A percentile compares a stretch with the other conserved stretches of the same genome.
Evolutionary conservation across 1,139 yeast species (phyloP).

Genomic region (Yamadazyma pseudoaaseri): DNA sequence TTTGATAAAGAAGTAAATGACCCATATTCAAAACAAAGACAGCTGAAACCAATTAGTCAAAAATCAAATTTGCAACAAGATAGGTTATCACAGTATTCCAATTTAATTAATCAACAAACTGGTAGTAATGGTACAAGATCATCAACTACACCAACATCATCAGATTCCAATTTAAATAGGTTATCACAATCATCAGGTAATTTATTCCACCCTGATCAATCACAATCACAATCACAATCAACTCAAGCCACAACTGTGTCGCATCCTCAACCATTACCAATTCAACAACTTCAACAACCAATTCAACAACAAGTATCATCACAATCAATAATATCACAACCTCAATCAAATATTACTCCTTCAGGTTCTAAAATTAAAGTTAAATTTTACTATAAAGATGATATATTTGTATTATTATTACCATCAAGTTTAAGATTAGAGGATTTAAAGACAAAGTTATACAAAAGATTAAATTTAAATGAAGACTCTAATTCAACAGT

Average conservation of each 20-base stretch:
- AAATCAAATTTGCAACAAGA: slow-evolving; percentile 45
- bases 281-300: slow-evolving; percentile 9
- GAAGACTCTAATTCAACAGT: slow-evolving; percentile 10
- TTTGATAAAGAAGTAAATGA: slow-evolving; percentile 48
- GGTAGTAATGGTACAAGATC: slow-evolving; percentile 15
- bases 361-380: slow-evolving; percentile 51
- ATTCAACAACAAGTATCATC: slow-evolving; percentile 4
- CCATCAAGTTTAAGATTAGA: slow-evolving; percentile 58
- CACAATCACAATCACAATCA: neutral
- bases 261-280: slow-evolving; percentile 1
- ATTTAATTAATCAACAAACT: slow-evolving; percentile 18
- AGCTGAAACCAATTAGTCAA: slow-evolving; percentile 40
- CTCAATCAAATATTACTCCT: slow-evolving; percentile 3
- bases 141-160: slow-evolving; percentile 29
- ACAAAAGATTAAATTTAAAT: slow-evolving; percentile 51
- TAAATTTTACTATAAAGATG: slow-evolving; percentile 86
- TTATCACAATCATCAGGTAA: slow-evolving; percentile 16
- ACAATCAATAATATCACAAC: slow-evolving; percentile 6
- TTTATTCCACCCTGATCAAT: slow-evolving; percentile 6
- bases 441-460: slow-evolving; percentile 63
- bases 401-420: slow-evolving; percentile 82
- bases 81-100: slow-evolving; percentile 43
- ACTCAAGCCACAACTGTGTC: neutral
- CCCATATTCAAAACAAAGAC: slow-evolving; percentile 20
- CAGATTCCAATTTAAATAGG: slow-evolving; percentile 21